Percentiles rank a stretch among this genome's conserved stretches.
Conservation (phyloP, 1,284 basidiomycete species). For the Tylopilus sp. region DNA sequence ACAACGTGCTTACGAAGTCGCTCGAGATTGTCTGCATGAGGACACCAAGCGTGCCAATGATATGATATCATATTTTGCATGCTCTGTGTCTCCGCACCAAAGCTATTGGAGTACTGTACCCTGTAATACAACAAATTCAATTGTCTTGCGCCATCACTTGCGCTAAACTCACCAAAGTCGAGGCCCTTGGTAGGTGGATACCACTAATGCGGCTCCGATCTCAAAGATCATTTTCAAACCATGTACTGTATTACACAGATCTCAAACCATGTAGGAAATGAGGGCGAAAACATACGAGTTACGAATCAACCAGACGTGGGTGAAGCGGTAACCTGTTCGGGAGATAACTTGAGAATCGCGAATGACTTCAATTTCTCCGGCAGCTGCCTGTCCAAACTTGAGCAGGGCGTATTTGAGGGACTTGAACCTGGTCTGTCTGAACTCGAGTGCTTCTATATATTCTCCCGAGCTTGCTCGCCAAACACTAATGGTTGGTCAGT, state of each 20-base stretch:
- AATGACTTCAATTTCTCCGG: conserved; percentile 90
- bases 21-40: conserved; percentile 52
- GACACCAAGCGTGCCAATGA: conserved; percentile 88
- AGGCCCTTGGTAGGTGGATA: conserved; percentile 83
- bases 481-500: conserved; percentile 56
- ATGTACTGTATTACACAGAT: conserved; percentile 71
- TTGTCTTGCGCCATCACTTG: background rate
- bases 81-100: conserved; percentile 89
- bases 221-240: conserved; percentile 61
- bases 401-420: background rate
- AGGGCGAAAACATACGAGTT: background rate
- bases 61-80: too few species aligned
- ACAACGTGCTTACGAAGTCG: conserved; percentile 55
- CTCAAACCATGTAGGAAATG: conserved; percentile 7
- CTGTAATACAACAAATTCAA: conserved; percentile 48
- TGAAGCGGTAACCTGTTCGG: conserved; percentile 73
- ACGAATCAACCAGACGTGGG: conserved; percentile 69
- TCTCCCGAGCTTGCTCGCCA: conserved; percentile 84
- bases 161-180: conserved; percentile 68
- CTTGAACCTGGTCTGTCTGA: too few species aligned
- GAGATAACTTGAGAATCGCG: conserved; percentile 79
- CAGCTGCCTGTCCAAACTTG: conserved; percentile 65
- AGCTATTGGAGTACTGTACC: conserved; percentile 85
- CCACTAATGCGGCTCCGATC: conserved; percentile 86
- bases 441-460: conserved; percentile 90